Conservation (phyloP, 192 early-diverging fungal species). For the Backusella australiensis region DNA sequence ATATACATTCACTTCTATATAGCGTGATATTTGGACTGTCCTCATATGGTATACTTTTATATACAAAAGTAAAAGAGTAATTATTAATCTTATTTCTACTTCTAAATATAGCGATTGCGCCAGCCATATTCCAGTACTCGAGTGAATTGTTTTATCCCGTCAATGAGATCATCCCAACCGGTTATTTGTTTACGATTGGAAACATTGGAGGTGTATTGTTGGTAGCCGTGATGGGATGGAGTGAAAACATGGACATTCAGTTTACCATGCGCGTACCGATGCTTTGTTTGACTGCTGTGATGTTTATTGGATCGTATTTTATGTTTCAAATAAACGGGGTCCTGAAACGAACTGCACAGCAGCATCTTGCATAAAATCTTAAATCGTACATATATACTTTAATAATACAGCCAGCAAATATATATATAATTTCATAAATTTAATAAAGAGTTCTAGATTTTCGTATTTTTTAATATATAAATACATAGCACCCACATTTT, state of each 20-base stretch:
- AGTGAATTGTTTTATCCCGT: conserved; percentile 37
- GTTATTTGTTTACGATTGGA: conserved; percentile 33
- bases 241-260: conserved; percentile 13
- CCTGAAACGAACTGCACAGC: conserved; percentile 21
- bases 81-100: neutral
- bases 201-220: conserved; percentile 36
- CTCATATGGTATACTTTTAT: conserved; percentile 31
- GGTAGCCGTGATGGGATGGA: conserved; percentile 39
- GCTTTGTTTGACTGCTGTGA: conserved; percentile 4
- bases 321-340: conserved; percentile 21
- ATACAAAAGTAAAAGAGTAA: neutral
- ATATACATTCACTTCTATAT: neutral
- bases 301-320: conserved; percentile 14
- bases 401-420: neutral
- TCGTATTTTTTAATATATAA: neutral
- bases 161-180: conserved; percentile 43
- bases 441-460: neutral
- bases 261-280: conserved; percentile 42
- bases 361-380: conserved; percentile 7
- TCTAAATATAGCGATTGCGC: conserved; percentile 34
- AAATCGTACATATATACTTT: neutral
- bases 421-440: neutral
- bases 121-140: conserved; percentile 42
- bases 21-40: conserved; percentile 37
- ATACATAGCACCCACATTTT: neutral